Conservation (phyloP, 2,329 filamentous ascomycete species). For the Fusarium beomiforme region DNA sequence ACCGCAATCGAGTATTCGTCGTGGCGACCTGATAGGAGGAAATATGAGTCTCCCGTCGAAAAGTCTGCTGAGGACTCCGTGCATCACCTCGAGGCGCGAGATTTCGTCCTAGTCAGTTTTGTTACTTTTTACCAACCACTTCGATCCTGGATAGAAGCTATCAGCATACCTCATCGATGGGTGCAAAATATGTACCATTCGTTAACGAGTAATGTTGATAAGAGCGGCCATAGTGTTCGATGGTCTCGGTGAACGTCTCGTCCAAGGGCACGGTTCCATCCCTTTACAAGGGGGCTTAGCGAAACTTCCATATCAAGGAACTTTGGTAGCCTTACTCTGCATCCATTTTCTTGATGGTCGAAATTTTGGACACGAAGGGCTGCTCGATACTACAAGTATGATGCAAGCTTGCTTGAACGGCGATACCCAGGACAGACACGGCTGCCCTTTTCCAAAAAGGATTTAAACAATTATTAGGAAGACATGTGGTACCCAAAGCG, state of each 20-base stretch:
- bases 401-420: constrained; percentile 2
- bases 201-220: constrained; percentile 75
- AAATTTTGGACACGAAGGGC: constrained; percentile 1
- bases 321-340: constrained; percentile 44
- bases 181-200: constrained; percentile 72
- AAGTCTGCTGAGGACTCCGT: constrained; percentile 68
- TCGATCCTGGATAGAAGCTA: background rate
- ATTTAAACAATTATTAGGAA: constrained; percentile 39
- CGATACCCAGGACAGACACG: constrained; percentile 22
- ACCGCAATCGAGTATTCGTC: constrained; percentile 75
- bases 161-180: constrained; percentile 73
- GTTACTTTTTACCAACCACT: constrained; percentile 18
- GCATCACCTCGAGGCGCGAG: constrained; percentile 70
- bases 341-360: constrained; percentile 41
- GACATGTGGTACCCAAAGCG: constrained; percentile 47
- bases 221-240: constrained; percentile 69
- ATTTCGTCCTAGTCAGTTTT: constrained; percentile 69
- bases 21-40: constrained; percentile 68
- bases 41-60: constrained; percentile 77
- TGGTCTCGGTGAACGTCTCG: constrained; percentile 65
- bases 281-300: constrained; percentile 49
- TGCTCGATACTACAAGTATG: constrained; percentile 12
- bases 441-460: constrained; percentile 29
- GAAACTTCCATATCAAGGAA: constrained; percentile 7
- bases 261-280: constrained; percentile 65